Evolutionary conservation across 2,329 filamentous ascomycete genomes (phyloP).

Genomic region (Fusarium caatingaense): DNA sequence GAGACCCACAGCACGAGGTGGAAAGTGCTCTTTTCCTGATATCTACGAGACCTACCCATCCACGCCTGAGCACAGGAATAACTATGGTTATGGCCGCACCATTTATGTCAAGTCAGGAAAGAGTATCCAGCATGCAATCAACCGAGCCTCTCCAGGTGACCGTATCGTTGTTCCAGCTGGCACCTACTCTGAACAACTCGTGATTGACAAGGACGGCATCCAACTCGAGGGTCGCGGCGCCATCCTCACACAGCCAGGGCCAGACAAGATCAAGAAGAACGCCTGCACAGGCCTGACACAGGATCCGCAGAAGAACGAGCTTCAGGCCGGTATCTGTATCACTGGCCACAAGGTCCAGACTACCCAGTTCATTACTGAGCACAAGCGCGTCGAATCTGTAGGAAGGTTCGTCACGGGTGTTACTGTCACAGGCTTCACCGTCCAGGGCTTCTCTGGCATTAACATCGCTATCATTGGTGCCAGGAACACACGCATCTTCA

Average conservation of each 20-base stretch:
- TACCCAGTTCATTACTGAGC: constrained; percentile 44
- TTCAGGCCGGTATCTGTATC: constrained; percentile 51
- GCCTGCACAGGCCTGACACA: constrained; percentile 48
- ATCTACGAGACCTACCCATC: background rate
- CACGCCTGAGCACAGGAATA: background rate
- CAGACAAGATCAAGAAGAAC: constrained; percentile 39
- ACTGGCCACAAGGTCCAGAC: constrained; percentile 46
- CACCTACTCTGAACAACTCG: constrained; percentile 51
- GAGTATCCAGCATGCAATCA: constrained; percentile 50
- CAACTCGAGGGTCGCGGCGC: constrained; percentile 47
- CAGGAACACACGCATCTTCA: constrained; percentile 36
- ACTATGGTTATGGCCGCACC: constrained; percentile 20
- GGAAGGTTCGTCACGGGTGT: constrained; percentile 46
- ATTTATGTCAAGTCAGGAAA: constrained; percentile 31
- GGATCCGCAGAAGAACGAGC: constrained; percentile 27
- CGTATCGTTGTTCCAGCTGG: constrained; percentile 50
- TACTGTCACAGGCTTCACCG: constrained; percentile 49
- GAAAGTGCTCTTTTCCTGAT: constrained; percentile 16
- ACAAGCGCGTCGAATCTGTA: constrained; percentile 47
- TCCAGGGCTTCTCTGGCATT: constrained; percentile 49
- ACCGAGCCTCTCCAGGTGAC: constrained; percentile 44
- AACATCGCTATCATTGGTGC: constrained; percentile 53
- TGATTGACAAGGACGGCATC: constrained; percentile 51
- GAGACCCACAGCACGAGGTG: constrained; percentile 1
- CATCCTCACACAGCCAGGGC: constrained; percentile 39